These are phyloP conservation scores for Daldinia caldariorum DNA, from an alignment of 495 filamentous ascomycete species.

Conservation along the genomic window DNA sequence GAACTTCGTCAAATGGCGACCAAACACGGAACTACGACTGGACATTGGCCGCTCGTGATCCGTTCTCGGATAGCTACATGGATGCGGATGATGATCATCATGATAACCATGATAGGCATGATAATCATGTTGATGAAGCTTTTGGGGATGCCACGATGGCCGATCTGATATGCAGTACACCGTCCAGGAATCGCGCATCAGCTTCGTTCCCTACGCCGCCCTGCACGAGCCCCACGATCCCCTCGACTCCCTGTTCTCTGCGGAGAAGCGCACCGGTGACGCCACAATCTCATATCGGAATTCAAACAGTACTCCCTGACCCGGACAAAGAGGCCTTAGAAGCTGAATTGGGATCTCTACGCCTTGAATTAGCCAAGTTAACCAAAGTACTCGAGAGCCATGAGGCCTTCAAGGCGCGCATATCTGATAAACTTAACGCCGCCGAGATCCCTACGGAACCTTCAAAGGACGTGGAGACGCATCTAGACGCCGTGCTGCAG, in stretches of 20 bases:
- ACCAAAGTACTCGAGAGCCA: slow-evolving; percentile 54
- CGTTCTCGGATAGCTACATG: slow-evolving; percentile 55
- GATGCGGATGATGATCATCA: slow-evolving; percentile 26
- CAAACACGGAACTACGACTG: slow-evolving; percentile 51
- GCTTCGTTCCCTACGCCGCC: slow-evolving; percentile 62
- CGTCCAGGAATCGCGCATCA: slow-evolving; percentile 44
- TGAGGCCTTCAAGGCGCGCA: slow-evolving; percentile 45
- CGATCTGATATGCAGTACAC: slow-evolving; percentile 56
- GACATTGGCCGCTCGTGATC: slow-evolving; percentile 55
- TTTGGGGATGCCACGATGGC: slow-evolving; percentile 53
- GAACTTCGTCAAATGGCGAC: slow-evolving; percentile 41
- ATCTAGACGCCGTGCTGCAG: slow-evolving; percentile 49
- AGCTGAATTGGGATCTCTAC: slow-evolving; percentile 52
- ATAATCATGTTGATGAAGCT: slow-evolving; percentile 34
- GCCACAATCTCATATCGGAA: slow-evolving; percentile 51
- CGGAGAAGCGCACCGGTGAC: slow-evolving; percentile 47
- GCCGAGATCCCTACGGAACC: neutral
- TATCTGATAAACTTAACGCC: slow-evolving; percentile 47
- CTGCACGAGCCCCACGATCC: slow-evolving; percentile 53
- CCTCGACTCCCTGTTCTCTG: slow-evolving; percentile 37
- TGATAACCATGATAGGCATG: too few species aligned
- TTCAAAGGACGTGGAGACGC: slow-evolving; percentile 47
- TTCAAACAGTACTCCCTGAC: slow-evolving; percentile 54
- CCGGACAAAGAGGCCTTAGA: slow-evolving; percentile 55
- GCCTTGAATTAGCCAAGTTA: slow-evolving; percentile 52